phyloP scores from a whole-genome alignment of 768 basidiomycete species.

The Nidularia pulvinata region DNA sequence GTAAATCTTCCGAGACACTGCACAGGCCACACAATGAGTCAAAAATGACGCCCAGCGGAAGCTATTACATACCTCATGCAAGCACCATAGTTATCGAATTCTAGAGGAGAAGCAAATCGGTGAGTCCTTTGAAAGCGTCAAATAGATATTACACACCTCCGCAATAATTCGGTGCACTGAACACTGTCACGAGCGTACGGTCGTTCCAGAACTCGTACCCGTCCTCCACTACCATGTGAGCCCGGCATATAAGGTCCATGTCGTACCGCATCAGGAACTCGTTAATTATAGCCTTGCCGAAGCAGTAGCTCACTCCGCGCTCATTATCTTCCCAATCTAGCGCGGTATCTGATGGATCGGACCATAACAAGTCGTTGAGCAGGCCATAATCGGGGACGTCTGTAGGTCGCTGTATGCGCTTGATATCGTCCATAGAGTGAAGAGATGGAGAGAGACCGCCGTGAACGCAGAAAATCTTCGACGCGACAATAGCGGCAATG shows the following conservation, averaged over 20 bases:
- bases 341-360: conserved; percentile 97
- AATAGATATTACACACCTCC: conserved; percentile 64
- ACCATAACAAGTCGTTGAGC: conserved; percentile 97
- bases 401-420: conserved; percentile 95
- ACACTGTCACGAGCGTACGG: conserved; percentile 96
- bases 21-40: conserved; percentile 9
- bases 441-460: conserved; percentile 93
- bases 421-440: conserved; percentile 98
- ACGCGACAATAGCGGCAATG: conserved; percentile 97
- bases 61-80: conserved; percentile 76
- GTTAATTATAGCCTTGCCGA: conserved; percentile 96
- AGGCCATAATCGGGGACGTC: conserved; percentile 99
- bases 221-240: conserved; percentile 99
- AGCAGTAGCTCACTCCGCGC: conserved; percentile 98
- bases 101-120: conserved; percentile 34
- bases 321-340: conserved; percentile 99
- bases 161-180: conserved; percentile 97
- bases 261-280: conserved; percentile 94
- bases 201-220: conserved; percentile 99
- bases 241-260: conserved; percentile 99
- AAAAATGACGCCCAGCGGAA: conserved; percentile 2
- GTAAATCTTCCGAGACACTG: conserved; percentile 94
- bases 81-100: conserved; percentile 95
- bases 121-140: conserved; percentile 1
- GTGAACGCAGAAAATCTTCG: conserved; percentile 99